These are phyloP conservation scores for Diplodia sapinea DNA, from an alignment of 2,329 filamentous ascomycete genomes.

Conservation along the genomic window DNA sequence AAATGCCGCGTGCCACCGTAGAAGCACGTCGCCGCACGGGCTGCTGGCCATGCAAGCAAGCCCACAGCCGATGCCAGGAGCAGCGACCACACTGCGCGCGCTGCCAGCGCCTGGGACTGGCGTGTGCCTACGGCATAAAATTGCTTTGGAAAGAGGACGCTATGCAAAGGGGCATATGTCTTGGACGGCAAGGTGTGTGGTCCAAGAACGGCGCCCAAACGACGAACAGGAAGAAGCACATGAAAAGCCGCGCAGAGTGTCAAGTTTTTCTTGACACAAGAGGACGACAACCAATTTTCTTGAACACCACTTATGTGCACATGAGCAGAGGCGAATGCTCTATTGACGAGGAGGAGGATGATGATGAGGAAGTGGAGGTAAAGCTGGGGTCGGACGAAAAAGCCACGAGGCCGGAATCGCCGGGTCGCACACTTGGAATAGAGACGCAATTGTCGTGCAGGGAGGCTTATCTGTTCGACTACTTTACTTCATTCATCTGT, in stretches of 20 bases:
- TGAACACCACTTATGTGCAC: conserved; percentile 38
- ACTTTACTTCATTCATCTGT: conserved; percentile 41
- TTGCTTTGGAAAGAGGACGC: conserved; percentile 44
- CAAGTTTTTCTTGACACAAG: conserved; percentile 38
- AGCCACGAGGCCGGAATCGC: background rate
- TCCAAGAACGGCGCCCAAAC: conserved; percentile 10
- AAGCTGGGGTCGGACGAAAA: background rate
- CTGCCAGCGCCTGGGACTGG: conserved; percentile 38
- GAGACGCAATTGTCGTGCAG: conserved; percentile 1
- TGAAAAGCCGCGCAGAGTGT: too few relatives aligned
- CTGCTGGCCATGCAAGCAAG: conserved; percentile 36
- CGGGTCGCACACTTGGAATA: too few relatives aligned
- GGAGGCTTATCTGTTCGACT: conserved; percentile 34
- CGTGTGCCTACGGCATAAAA: conserved; percentile 38
- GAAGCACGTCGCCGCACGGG: conserved; percentile 30
- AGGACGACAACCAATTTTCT: conserved; percentile 38
- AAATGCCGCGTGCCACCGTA: background rate
- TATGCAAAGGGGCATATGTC: conserved; percentile 35
- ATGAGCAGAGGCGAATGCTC: conserved; percentile 19
- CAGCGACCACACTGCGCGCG: conserved; percentile 40
- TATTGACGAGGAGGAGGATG: background rate
- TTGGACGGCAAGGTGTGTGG: conserved; percentile 33
- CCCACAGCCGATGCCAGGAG: conserved; percentile 44
- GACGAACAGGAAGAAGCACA: background rate
- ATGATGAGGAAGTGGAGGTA: background rate